A percentile compares a stretch with the other conserved stretches of the same genome.
These are phyloP conservation scores for Penicillium sclerotigenum DNA, from an alignment of 2,329 filamentous ascomycete species.

Conservation along the genomic window DNA sequence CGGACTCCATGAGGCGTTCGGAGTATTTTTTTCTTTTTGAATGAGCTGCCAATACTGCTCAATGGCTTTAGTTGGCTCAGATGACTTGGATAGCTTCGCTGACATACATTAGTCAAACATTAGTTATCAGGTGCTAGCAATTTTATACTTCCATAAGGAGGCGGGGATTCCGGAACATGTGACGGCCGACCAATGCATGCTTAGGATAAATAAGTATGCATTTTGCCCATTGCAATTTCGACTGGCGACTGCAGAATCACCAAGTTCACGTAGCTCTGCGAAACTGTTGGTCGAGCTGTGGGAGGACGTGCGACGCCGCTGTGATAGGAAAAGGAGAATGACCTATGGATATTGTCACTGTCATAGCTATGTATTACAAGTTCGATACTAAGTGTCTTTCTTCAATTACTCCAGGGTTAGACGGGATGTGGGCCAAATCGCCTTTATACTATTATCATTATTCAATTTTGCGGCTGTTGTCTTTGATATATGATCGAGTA, in stretches of 20 bases:
- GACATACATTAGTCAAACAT: conserved; percentile 4
- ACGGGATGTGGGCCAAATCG: background rate
- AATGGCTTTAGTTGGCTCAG: background rate
- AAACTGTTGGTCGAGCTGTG: conserved; percentile 10
- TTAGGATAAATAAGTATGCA: conserved; percentile 5
- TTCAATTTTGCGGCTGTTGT: background rate
- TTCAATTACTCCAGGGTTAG: background rate
- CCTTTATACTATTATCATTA: too few species aligned
- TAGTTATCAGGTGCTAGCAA: conserved; percentile 1
- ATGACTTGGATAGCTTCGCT: background rate
- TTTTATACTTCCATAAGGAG: background rate
- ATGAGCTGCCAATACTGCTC: background rate
- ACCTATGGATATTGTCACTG: background rate
- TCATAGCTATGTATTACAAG: conserved; percentile 1
- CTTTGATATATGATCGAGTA: background rate
- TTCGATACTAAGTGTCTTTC: background rate
- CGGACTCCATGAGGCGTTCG: conserved; percentile 6
- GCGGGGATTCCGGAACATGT: conserved; percentile 14
- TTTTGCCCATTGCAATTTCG: conserved; percentile 15
- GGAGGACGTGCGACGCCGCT: conserved; percentile 6
- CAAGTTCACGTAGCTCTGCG: conserved; percentile 1
- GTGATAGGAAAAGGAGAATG: background rate
- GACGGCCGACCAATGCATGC: conserved; percentile 10
- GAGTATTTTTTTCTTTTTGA: conserved; percentile 9
- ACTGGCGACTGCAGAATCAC: conserved; percentile 24